Evolutionary conservation across 2,329 filamentous ascomycete species (phyloP).

Genomic region (Cryphonectria parasitica): DNA sequence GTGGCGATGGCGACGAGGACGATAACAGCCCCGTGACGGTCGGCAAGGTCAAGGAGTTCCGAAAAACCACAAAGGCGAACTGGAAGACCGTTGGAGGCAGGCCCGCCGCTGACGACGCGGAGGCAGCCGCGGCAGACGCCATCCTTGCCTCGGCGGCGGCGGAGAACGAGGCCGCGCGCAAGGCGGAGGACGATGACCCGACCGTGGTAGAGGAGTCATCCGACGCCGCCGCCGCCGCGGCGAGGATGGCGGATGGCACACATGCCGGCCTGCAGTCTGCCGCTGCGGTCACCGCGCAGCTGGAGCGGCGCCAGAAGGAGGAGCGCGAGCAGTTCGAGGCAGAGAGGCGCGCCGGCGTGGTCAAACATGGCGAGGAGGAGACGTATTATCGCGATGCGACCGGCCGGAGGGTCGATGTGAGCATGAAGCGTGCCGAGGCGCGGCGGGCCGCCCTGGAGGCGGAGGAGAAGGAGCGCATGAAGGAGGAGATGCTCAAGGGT

Average conservation of each 20-base stretch:
- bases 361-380: conserved; percentile 58
- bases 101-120: conserved; percentile 43
- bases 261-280: conserved; percentile 87
- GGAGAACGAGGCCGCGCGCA: conserved; percentile 60
- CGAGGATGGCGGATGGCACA: conserved; percentile 83
- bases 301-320: conserved; percentile 57
- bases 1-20: conserved; percentile 54
- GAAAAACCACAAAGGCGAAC: conserved; percentile 74
- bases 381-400: conserved; percentile 96
- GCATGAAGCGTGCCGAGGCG: conserved; percentile 86
- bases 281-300: conserved; percentile 72
- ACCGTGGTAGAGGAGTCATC: conserved; percentile 48
- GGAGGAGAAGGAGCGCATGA: conserved; percentile 70
- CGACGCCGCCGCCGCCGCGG: conserved; percentile 34
- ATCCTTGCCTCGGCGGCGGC: conserved; percentile 75
- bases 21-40: conserved; percentile 55
- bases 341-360: conserved; percentile 40
- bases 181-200: conserved; percentile 54
- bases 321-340: conserved; percentile 40
- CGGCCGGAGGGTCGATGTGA: conserved; percentile 90
- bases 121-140: conserved; percentile 72
- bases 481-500: conserved; percentile 71
- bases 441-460: conserved; percentile 67
- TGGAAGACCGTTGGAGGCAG: conserved; percentile 70
- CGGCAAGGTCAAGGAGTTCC: conserved; percentile 64